phyloP scores from a whole-genome alignment of 371 early-diverging fungal genomes.

The Funneliformis caledonium region DNA sequence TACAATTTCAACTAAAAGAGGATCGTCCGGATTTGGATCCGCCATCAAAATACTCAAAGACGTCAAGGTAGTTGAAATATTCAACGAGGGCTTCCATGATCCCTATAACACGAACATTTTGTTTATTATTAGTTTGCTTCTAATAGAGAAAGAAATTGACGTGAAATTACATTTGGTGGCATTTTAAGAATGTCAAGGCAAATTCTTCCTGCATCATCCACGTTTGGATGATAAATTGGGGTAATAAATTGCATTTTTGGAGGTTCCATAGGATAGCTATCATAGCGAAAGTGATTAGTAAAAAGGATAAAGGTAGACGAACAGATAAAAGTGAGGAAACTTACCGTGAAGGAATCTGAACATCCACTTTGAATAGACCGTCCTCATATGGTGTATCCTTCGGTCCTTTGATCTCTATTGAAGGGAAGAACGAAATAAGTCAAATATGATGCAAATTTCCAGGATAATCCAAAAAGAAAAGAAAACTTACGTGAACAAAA shows the following conservation, averaged over 20 bases:
- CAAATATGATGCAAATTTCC: background rate
- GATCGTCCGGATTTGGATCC: conserved; percentile 64
- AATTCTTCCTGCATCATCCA: conserved; percentile 58
- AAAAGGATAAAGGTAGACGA: background rate
- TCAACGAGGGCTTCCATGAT: conserved; percentile 59
- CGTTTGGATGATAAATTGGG: conserved; percentile 60
- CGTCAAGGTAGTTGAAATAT: conserved; percentile 51
- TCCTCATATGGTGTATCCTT: conserved; percentile 59
- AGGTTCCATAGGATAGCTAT: conserved; percentile 56
- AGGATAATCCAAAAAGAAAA: background rate
- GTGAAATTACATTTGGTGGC: conserved; percentile 44
- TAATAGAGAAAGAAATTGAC: background rate
- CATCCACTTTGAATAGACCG: conserved; percentile 55
- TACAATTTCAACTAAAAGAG: conserved; percentile 59
- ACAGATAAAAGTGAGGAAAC: background rate
- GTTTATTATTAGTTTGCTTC: too few relatives aligned
- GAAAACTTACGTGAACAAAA: conserved; percentile 52
- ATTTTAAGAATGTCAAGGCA: conserved; percentile 62
- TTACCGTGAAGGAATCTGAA: conserved; percentile 49
- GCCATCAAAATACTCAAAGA: conserved; percentile 53
- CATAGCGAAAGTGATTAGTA: background rate
- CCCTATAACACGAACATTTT: conserved; percentile 39
- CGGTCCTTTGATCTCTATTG: conserved; percentile 56
- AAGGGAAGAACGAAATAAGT: background rate
- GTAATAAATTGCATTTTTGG: conserved; percentile 60